Percentiles rank a stretch among this genome's conserved stretches.
These are phyloP conservation scores for Neofusicoccum kwambonambiense DNA, from an alignment of 2,329 filamentous ascomycete genomes.

Conservation along the genomic window DNA sequence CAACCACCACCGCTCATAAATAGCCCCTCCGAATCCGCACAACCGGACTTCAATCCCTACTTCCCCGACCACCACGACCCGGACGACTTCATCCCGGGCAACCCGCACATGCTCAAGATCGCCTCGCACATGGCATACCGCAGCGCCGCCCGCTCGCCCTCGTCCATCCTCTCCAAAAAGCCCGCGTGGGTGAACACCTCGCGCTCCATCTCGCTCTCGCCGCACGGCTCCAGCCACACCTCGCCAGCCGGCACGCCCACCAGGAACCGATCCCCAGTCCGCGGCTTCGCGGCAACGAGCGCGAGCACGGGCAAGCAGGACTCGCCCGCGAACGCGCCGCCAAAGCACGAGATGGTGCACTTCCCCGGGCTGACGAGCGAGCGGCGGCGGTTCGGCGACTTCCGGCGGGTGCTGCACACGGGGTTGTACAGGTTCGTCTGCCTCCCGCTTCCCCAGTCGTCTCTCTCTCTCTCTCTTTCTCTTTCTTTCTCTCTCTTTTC, in stretches of 20 bases:
- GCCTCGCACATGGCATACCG: slow-evolving; percentile 25
- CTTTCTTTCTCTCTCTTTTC: no score
- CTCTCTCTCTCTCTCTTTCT: background rate
- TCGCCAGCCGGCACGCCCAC: background rate
- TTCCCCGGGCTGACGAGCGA: slow-evolving; percentile 57
- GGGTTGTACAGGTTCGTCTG: slow-evolving; percentile 49
- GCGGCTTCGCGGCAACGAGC: background rate
- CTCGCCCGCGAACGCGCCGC: slow-evolving; percentile 23
- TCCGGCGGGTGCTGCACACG: slow-evolving; percentile 62
- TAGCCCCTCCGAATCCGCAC: no score
- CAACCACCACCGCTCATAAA: background rate
- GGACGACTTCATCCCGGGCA: background rate
- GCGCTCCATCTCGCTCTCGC: slow-evolving; percentile 2
- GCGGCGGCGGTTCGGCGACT: slow-evolving; percentile 57
- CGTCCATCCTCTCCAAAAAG: slow-evolving; percentile 10
- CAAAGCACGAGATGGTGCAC: slow-evolving; percentile 56
- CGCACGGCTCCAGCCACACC: background rate
- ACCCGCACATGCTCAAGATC: slow-evolving; percentile 28
- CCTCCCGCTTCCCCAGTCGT: background rate
- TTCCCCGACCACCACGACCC: background rate
- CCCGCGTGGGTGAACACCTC: slow-evolving; percentile 6
- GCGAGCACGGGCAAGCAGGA: slow-evolving; percentile 28
- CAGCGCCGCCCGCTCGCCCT: slow-evolving; percentile 18
- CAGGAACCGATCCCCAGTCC: background rate
- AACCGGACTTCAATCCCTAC: no score